phyloP scores from a whole-genome alignment of 1,139 yeast species.

The Arxiozyma slooffiae region DNA sequence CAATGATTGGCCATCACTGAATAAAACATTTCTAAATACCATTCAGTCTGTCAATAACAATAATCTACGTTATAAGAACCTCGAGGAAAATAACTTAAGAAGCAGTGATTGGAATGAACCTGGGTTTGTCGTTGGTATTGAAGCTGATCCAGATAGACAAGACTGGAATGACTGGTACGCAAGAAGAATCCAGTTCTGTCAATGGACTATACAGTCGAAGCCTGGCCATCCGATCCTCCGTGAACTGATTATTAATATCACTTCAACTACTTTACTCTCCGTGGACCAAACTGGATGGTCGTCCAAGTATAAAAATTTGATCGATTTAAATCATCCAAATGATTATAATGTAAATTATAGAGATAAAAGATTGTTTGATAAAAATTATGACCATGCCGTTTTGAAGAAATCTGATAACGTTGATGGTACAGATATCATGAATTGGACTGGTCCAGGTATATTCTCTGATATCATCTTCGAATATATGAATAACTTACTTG shows the following conservation, averaged over 20 bases:
- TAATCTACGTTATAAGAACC: not conserved
- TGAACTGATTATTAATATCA: constrained; percentile 68
- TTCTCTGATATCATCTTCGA: constrained; percentile 83
- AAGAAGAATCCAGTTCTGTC: constrained; percentile 66
- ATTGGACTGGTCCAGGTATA: constrained; percentile 97
- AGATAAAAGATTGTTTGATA: constrained; percentile 17
- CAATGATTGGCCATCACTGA: constrained; percentile 44
- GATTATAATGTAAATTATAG: constrained; percentile 28
- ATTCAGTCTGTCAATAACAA: not conserved
- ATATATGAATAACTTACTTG: constrained; percentile 53
- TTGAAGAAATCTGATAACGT: constrained; percentile 37
- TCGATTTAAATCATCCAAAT: constrained; percentile 10
- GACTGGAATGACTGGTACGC: constrained; percentile 71
- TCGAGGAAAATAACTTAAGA: not conserved
- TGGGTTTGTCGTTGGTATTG: constrained; percentile 79
- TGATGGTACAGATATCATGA: constrained; percentile 72
- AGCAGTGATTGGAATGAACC: constrained; percentile 30
- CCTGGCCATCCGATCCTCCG: constrained; percentile 88
- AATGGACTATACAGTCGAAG: constrained; percentile 72
- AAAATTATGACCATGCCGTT: constrained; percentile 23
- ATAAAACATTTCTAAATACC: not conserved
- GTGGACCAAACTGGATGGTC: constrained; percentile 5
- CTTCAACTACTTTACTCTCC: constrained; percentile 56
- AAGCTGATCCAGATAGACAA: constrained; percentile 82
- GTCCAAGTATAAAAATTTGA: constrained; percentile 4